Evolutionary conservation across 106 monocot genomes (phyloP), one percentile per base, ranked within the genome.

Genomic region (Platanthera guangdongensis): DNA sequence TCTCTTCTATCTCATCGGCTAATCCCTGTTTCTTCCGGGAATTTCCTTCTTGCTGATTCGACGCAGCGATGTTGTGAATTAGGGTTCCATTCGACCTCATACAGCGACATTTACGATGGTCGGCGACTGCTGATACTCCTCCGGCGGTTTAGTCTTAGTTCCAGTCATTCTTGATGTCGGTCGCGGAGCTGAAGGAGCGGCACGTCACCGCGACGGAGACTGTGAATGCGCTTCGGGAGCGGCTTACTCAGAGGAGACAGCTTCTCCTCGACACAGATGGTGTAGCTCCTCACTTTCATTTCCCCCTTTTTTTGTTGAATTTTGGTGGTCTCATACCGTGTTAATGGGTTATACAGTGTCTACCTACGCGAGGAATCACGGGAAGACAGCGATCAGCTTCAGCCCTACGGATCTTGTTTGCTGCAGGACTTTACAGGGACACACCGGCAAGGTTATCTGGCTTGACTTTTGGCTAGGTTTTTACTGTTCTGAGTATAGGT

Each of bases 371-470:
- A 90, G 50, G 70, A 78, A 47, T 73, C 93, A 89, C 9, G 90
- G 93, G 81, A 93, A 71, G 79, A 30, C 87, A 14, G 77, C 85
- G 48, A 80, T 96, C 55, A 87, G 64, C 84, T 96, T 96, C 47
- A 68, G 74, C 52, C 68, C 95, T 6, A 95, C 88, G 81, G 92
- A 95, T 90, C 90, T 95, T 76, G 90, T 95, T 16, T 95, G 95
- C 83, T 95, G 90, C 78, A 83, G 95, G 77, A 90, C 81, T 16
- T 81, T 95, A 46, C 90, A 90, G 82, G 95, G 95, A 5, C 92
- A 95, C 67, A 90, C 88, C 8, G 92, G 95, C 32, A 95, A 92
- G 82, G 95, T 95, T 75, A 14, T 51, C 47, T 49, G 7, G 16
- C 18, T 72, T 16, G 5, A 72, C 18, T 72, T 18, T 13, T 72